phyloP scores from a whole-genome alignment of 805 yeast genomes.

The Suhomyces sp. region DNA sequence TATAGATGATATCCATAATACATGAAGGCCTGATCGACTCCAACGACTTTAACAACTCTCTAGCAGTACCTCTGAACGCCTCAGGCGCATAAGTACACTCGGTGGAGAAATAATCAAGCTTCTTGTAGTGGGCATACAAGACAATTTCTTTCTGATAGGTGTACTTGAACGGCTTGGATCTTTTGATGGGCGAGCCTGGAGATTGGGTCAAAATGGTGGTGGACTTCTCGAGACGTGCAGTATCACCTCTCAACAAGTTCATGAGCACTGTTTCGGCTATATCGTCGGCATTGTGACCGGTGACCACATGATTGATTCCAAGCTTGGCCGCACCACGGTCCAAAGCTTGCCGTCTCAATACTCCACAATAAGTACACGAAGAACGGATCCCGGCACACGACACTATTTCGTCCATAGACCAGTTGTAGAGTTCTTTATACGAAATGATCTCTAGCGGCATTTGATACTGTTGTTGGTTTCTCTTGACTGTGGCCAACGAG shows the following conservation, averaged over 20 bases:
- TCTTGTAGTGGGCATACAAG: conserved; percentile 92
- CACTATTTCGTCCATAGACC: conserved; percentile 99
- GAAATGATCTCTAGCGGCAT: conserved; percentile 79
- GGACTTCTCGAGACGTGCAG: conserved; percentile 85
- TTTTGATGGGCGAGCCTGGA: conserved; percentile 81
- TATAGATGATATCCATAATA: conserved; percentile 88
- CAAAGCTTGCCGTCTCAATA: conserved; percentile 89
- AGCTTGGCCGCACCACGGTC: conserved; percentile 92
- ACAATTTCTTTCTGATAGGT: conserved; percentile 97
- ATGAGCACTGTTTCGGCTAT: conserved; percentile 97
- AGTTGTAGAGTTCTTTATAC: conserved; percentile 83
- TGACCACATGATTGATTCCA: conserved; percentile 85
- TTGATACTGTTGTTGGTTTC: conserved; percentile 84
- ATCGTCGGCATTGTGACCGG: conserved; percentile 99
- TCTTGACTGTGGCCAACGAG: conserved; percentile 91
- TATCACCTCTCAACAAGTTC: conserved; percentile 95
- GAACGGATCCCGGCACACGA: conserved; percentile 90
- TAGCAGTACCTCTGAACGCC: conserved; percentile 96
- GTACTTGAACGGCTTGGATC: conserved; percentile 95
- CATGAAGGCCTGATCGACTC: conserved; percentile 91
- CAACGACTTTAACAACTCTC: conserved; percentile 84
- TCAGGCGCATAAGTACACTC: conserved; percentile 99
- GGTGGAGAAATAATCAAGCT: conserved; percentile 91
- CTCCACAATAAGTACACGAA: conserved; percentile 98
- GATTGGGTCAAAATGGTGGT: conserved; percentile 82